These are phyloP conservation scores for Cryphonectria naterciae DNA, from an alignment of 2,329 filamentous ascomycete species.

Conservation along the genomic window DNA sequence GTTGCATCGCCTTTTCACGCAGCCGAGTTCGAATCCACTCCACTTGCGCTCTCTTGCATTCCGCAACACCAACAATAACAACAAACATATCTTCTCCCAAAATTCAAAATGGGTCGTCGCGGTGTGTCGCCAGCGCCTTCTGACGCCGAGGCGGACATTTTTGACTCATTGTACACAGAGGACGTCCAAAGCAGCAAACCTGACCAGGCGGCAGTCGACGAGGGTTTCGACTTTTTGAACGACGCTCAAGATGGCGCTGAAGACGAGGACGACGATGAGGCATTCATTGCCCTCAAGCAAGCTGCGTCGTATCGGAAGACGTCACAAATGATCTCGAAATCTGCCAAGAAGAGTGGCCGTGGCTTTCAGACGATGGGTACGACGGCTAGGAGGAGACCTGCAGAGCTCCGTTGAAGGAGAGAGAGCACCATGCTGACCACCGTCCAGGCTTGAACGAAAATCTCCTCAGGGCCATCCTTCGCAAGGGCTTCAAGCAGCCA, in stretches of 20 bases:
- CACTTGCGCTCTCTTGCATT: conserved; percentile 9
- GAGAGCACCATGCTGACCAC: conserved; percentile 25
- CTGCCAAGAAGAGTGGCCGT: conserved; percentile 86
- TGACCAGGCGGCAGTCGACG: conserved; percentile 41
- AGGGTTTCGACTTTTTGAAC: conserved; percentile 54
- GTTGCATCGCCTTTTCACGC: conserved; percentile 4
- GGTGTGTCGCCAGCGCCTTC: conserved; percentile 81
- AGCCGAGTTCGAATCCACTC: not conserved
- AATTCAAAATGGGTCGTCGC: conserved; percentile 69
- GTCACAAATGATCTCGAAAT: conserved; percentile 79
- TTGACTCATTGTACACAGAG: conserved; percentile 72
- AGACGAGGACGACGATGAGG: conserved; percentile 73
- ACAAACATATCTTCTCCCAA: not conserved
- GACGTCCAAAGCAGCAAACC: conserved; percentile 48
- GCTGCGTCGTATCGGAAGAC: conserved; percentile 86
- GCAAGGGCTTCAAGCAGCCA: conserved; percentile 94
- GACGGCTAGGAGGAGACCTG: not conserved
- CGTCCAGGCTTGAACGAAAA: conserved; percentile 71
- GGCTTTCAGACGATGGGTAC: conserved; percentile 93
- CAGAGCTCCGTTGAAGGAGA: not conserved
- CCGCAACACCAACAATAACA: conserved; percentile 15
- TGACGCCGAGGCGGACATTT: conserved; percentile 91
- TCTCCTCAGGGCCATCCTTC: conserved; percentile 85
- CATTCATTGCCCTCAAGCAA: conserved; percentile 88
- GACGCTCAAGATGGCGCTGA: conserved; percentile 49